Evolutionary conservation across 805 yeast genomes (phyloP).

Genomic region (Hanseniaspora thailandica): DNA sequence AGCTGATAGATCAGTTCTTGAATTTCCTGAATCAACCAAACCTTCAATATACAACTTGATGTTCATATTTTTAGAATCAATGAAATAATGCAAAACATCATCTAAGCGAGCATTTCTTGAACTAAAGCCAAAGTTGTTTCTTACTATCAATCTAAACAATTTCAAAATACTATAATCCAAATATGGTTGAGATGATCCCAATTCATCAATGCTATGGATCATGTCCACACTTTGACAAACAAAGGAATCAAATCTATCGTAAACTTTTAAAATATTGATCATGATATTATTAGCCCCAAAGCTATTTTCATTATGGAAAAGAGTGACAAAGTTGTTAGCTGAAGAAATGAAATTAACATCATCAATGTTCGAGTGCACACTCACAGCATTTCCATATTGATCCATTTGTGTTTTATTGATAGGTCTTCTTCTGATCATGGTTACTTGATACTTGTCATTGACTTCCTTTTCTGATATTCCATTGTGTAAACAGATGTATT

Average conservation of each 20-base stretch:
- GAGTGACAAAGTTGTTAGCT: conserved; percentile 6
- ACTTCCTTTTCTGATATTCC: conserved; percentile 4
- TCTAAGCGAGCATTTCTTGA: neutral
- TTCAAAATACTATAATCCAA: conserved; percentile 11
- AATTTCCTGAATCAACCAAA: neutral
- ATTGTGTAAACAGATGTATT: conserved; percentile 13
- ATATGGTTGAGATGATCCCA: conserved; percentile 1
- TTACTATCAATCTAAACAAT: conserved; percentile 8
- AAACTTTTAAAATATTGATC: conserved; percentile 11
- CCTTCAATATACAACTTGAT: conserved; percentile 10
- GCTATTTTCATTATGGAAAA: conserved; percentile 9
- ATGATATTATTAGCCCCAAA: conserved; percentile 7
- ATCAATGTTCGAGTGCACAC: neutral
- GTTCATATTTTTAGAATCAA: neutral
- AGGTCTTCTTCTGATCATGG: conserved; percentile 11
- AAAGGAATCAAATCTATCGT: conserved; percentile 14
- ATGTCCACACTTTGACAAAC: conserved; percentile 2
- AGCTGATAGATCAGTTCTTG: neutral
- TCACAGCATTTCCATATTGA: conserved; percentile 8
- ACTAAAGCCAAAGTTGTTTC: conserved; percentile 3
- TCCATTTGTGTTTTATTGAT: conserved; percentile 1
- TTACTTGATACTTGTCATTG: conserved; percentile 1
- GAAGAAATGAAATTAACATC: conserved; percentile 4
- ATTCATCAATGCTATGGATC: neutral
- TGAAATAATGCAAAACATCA: conserved; percentile 2